Base-by-base conservation (phyloP, 2,329 filamentous ascomycete genomes). In the Lizonia empirigonia region DNA sequence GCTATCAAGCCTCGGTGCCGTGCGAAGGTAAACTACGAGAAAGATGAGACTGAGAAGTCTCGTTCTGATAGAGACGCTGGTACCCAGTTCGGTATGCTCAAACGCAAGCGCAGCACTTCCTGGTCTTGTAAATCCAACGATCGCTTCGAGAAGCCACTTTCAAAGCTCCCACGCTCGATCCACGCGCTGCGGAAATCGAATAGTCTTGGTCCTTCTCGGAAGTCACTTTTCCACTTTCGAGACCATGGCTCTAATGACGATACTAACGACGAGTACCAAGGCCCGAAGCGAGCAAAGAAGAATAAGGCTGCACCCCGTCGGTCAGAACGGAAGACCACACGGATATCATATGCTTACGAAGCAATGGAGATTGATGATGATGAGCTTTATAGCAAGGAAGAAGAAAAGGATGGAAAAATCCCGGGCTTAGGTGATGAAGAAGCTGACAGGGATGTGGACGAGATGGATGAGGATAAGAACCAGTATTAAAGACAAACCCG, bases 271-370 rank as follows among this genome's bases (percentile, higher is more conserved):
- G 18, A 20, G 1, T 56, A 39, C 7, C 44, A 30, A 27, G 45
- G 36, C 3, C 49, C 40, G 1, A 52, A 42, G 13, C 26, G 40
- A 10, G 8, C n/a, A 6, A 44, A 38, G 16, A 45, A 45, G 32
- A 32, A 20, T 10, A 46, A 29, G 13, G 32, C 18, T 24, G 39
- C 10, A 10, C 39, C 32, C 19, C 49, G 41, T n/a, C 29, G 37
- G 8, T 56, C 34, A 16, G 22, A 7, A 9, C 50, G 44, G 6
- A 30, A 13, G 3, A 41, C 16, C 24, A 37, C 6, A 7, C 7
- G 7, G 16, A 13, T 16, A 10, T 24, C 30, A 8, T 48, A 53
- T 22, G 18, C 9, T 9, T 4, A 26, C 7, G 18, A 26, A 15
- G 33, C 5, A 15, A 26, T 13, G 13, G 6, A 30, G 1, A 8